A percentile compares a stretch with the other conserved stretches of the same genome.
phyloP scores from a whole-genome alignment of 495 filamentous ascomycete species.

The Corynascus novoguineensis region DNA sequence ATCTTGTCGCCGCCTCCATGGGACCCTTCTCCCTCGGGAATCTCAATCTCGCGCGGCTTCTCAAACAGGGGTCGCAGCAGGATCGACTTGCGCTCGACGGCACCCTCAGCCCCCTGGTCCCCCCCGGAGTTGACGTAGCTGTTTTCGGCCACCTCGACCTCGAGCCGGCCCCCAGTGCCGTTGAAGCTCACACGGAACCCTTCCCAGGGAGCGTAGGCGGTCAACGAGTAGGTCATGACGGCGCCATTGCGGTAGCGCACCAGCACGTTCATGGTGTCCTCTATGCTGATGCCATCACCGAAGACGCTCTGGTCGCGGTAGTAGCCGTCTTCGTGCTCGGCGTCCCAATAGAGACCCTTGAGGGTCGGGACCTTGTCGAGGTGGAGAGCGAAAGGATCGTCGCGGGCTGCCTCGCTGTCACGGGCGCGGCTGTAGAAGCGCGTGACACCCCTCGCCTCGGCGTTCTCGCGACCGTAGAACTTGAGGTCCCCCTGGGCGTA shows the following conservation, averaged over 20 bases:
- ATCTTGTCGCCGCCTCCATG: constrained; percentile 45
- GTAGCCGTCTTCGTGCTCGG: constrained; percentile 56
- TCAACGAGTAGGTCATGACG: constrained; percentile 45
- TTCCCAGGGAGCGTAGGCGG: constrained; percentile 47
- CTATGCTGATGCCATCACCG: constrained; percentile 54
- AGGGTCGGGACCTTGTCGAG: constrained; percentile 45
- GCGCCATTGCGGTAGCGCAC: constrained; percentile 51
- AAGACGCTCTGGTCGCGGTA: constrained; percentile 55
- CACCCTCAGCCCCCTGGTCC: constrained; percentile 41
- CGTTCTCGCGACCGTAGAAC: constrained; percentile 46
- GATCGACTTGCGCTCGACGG: constrained; percentile 35
- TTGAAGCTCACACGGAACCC: constrained; percentile 45
- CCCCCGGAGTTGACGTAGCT: constrained; percentile 47
- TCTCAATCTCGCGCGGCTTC: constrained; percentile 41
- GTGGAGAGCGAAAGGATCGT: constrained; percentile 48
- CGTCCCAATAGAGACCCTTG: constrained; percentile 52
- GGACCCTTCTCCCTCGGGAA: constrained; percentile 35
- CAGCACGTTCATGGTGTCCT: constrained; percentile 56
- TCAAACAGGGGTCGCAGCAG: constrained; percentile 39
- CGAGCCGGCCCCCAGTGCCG: constrained; percentile 41
- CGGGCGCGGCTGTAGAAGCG: constrained; percentile 37
- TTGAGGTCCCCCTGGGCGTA: constrained; percentile 43
- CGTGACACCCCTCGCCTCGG: constrained; percentile 36
- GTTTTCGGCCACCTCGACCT: constrained; percentile 47
- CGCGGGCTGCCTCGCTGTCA: constrained; percentile 31